Percentiles rank a stretch among this genome's conserved stretches.
phyloP scores from a whole-genome alignment of 108 stramenopile species.

The Epipyxis sp. region DNA sequence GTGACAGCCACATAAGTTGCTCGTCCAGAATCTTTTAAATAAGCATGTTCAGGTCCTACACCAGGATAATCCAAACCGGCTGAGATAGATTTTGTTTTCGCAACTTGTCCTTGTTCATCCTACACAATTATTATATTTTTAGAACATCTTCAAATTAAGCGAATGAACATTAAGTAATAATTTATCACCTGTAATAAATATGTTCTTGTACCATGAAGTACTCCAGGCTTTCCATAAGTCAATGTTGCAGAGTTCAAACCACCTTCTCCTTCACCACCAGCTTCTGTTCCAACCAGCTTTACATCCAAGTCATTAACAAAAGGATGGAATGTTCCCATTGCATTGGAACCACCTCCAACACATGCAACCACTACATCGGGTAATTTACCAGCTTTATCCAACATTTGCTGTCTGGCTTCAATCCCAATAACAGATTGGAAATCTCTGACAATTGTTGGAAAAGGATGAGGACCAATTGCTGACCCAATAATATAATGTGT shows the following conservation, averaged over 20 bases:
- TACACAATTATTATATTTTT: not conserved
- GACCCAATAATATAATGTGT: conserved; percentile 95
- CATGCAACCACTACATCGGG: conserved; percentile 90
- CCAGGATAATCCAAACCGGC: conserved; percentile 96
- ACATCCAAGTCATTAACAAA: conserved; percentile 77
- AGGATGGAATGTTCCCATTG: conserved; percentile 89
- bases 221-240: conserved; percentile 80
- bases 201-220: conserved; percentile 85
- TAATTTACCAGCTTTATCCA: conserved; percentile 77
- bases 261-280: conserved; percentile 80
- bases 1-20: conserved; percentile 82
- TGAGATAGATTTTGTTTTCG: conserved; percentile 83
- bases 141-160: not conserved
- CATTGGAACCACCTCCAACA: conserved; percentile 93
- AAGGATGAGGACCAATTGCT: conserved; percentile 93
- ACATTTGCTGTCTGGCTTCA: conserved; percentile 76
- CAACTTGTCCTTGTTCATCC: conserved; percentile 65
- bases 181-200: conserved; percentile 82
- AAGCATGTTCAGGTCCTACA: conserved; percentile 92
- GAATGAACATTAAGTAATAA: not conserved
- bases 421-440: conserved; percentile 84
- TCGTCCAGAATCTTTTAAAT: conserved; percentile 78
- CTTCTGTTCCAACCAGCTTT: conserved; percentile 85
- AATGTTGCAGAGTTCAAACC: conserved; percentile 81
- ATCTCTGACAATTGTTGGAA: conserved; percentile 92